phyloP scores from a whole-genome alignment of 1,139 yeast genomes.

The Pichia sp. region DNA sequence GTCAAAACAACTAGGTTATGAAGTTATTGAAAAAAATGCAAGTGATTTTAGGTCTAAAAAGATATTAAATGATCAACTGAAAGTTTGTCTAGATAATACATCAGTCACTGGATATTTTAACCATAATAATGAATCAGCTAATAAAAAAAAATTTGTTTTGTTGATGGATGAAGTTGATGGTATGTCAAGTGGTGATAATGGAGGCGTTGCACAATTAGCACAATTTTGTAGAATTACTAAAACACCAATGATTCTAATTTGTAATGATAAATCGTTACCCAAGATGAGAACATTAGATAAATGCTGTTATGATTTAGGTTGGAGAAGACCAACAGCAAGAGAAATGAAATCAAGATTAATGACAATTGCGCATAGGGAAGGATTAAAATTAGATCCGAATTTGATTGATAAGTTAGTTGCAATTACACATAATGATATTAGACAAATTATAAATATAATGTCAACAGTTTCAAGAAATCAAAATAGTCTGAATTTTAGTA shows the following conservation, averaged over 20 bases:
- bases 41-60: constrained; percentile 87
- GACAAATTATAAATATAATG: constrained; percentile 87
- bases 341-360: constrained; percentile 78
- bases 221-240: constrained; percentile 77
- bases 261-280: constrained; percentile 88
- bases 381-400: constrained; percentile 69
- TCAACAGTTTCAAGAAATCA: constrained; percentile 78
- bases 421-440: constrained; percentile 83
- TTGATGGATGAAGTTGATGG: constrained; percentile 99
- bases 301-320: constrained; percentile 74
- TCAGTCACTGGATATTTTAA: constrained; percentile 76
- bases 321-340: constrained; percentile 80
- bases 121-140: constrained; percentile 30
- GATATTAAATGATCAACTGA: constrained; percentile 59
- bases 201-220: constrained; percentile 95
- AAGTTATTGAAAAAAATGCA: constrained; percentile 70
- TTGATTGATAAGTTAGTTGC: constrained; percentile 80
- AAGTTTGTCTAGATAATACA: constrained; percentile 69
- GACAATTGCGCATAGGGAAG: constrained; percentile 87
- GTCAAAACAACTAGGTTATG: constrained; percentile 63
- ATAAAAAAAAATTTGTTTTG: constrained; percentile 52
- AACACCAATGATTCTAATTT: constrained; percentile 86
- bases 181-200: constrained; percentile 98
- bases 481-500: constrained; percentile 49
- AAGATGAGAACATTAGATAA: constrained; percentile 95